Evolutionary conservation across 1,284 basidiomycete species (phyloP).

Genomic region (Mycosarcoma mackinlayi): DNA sequence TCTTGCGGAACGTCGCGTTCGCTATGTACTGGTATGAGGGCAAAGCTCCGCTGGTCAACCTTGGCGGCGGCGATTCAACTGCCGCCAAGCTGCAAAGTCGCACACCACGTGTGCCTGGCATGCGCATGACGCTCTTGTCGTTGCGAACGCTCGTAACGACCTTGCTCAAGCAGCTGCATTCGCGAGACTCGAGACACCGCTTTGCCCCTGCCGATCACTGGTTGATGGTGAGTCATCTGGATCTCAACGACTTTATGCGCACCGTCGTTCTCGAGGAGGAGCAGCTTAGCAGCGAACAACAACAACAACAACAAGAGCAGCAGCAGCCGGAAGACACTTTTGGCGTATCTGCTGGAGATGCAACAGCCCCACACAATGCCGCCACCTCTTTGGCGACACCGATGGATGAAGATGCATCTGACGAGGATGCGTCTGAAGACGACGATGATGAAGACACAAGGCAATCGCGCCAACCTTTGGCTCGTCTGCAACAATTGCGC

Average conservation of each 20-base stretch:
- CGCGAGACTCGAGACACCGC: constrained; percentile 53
- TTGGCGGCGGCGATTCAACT: constrained; percentile 16
- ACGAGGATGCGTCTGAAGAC: constrained; percentile 18
- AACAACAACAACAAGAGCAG: constrained; percentile 16
- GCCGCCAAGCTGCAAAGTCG: not conserved
- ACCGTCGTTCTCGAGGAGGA: constrained; percentile 76
- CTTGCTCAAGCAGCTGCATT: constrained; percentile 64
- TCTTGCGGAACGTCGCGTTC: constrained; percentile 82
- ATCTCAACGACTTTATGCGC: constrained; percentile 86
- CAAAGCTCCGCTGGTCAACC: constrained; percentile 35
- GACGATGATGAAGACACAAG: constrained; percentile 19
- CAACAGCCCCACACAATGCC: not conserved
- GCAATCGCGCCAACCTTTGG: constrained; percentile 14
- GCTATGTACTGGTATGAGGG: constrained; percentile 80
- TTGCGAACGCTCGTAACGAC: constrained; percentile 55
- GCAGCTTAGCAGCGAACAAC: constrained; percentile 49
- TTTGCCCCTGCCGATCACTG: constrained; percentile 76
- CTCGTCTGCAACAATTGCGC: constrained; percentile 28
- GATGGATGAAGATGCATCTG: constrained; percentile 6
- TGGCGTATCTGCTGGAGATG: not conserved
- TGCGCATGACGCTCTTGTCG: constrained; percentile 46
- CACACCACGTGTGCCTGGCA: constrained; percentile 48
- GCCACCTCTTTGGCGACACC: not conserved
- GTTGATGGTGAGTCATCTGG: constrained; percentile 78
- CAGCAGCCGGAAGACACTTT: constrained; percentile 2